Evolutionary conservation across 495 filamentous ascomycete genomes (phyloP).

Genomic region (Talaromyces trachyspermus): DNA sequence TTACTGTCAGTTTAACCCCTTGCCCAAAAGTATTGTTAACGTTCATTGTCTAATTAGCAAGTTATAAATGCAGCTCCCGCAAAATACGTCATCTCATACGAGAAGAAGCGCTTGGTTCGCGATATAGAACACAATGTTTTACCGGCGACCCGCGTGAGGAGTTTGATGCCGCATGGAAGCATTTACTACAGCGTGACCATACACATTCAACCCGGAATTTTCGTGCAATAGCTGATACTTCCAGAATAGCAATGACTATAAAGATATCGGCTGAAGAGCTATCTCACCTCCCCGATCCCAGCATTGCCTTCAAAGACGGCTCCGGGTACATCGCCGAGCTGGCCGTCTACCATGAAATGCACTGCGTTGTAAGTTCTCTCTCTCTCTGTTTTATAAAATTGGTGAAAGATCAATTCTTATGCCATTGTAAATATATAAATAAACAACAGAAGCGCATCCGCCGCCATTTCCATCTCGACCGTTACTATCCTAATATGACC

Average conservation of each 20-base stretch:
- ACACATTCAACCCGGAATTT: neutral
- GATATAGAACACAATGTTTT: neutral
- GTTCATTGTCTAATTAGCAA: neutral
- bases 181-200: slow-evolving; percentile 5
- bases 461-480: slow-evolving; percentile 6
- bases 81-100: neutral
- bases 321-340: slow-evolving; percentile 7
- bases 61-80: neutral
- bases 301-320: slow-evolving; percentile 7
- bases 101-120: neutral
- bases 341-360: slow-evolving; percentile 12
- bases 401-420: too few species aligned
- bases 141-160: neutral
- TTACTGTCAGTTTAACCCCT: neutral
- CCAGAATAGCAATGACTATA: slow-evolving; percentile 6
- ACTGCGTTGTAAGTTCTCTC: slow-evolving; percentile 8
- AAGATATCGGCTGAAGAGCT: slow-evolving; percentile 5
- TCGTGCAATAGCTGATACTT: neutral
- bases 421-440: neutral
- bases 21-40: too few species aligned
- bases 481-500: slow-evolving; percentile 9
- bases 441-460: slow-evolving; percentile 10
- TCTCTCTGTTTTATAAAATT: too few species aligned
- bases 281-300: neutral
- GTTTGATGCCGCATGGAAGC: slow-evolving; percentile 8